Conservation (phyloP, 2,329 filamentous ascomycete species). For the Cladophialophora bantiana region DNA sequence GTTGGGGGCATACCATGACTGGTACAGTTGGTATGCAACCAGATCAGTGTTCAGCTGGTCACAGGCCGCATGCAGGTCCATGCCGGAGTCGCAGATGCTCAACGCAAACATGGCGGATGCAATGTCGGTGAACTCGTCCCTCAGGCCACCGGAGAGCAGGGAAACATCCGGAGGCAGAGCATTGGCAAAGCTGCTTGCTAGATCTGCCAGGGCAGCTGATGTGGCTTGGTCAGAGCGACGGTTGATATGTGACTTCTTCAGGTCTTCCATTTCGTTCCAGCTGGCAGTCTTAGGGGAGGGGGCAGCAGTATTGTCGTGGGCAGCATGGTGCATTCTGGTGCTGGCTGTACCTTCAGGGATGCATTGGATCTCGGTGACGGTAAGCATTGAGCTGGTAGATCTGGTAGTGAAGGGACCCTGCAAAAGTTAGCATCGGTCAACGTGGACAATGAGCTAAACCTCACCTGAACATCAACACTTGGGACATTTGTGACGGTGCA, state of each 20-base stretch:
- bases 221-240: slow-evolving; percentile 24
- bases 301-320: slow-evolving; percentile 15
- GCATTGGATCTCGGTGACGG: slow-evolving; percentile 37
- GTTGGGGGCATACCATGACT: slow-evolving; percentile 30
- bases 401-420: slow-evolving; percentile 36
- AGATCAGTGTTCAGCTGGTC: slow-evolving; percentile 26
- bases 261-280: slow-evolving; percentile 7
- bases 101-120: slow-evolving; percentile 34
- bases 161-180: slow-evolving; percentile 28
- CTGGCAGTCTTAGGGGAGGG: slow-evolving; percentile 7
- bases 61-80: slow-evolving; percentile 32
- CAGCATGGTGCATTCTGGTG: slow-evolving; percentile 26
- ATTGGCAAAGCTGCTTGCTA: slow-evolving; percentile 19
- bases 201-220: slow-evolving; percentile 18
- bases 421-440: slow-evolving; percentile 14
- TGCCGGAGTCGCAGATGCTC: slow-evolving; percentile 33
- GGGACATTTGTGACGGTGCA: slow-evolving; percentile 39
- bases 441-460: not conserved
- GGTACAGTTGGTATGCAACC: slow-evolving; percentile 26
- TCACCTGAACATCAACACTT: slow-evolving; percentile 30
- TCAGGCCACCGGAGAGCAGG: slow-evolving; percentile 26
- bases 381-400: slow-evolving; percentile 33
- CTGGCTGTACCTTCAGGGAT: slow-evolving; percentile 33
- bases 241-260: slow-evolving; percentile 11
- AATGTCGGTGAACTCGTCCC: slow-evolving; percentile 24